Evolutionary conservation across 148 eudicot genomes (phyloP), one percentile per base, ranked within the genome.

Genomic region (Arbutus unedo): DNA sequence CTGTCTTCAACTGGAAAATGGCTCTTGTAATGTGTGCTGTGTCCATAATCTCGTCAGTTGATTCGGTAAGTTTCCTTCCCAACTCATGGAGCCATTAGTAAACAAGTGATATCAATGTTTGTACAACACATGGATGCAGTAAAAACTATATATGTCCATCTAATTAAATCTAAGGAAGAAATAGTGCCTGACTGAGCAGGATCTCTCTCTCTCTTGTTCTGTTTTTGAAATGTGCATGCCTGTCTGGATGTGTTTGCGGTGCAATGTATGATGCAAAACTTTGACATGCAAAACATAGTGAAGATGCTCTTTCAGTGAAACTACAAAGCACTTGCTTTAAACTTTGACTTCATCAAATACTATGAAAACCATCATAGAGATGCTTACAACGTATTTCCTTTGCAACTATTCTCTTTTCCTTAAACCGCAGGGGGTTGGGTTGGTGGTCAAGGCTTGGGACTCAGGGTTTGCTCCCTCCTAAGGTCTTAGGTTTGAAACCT

Each of bases 11-110:
- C 85, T 93, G 95, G 99, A 94, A 93, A 86, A 93, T 93, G 98
- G 97, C 99, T 80, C 92, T 96, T 75, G 92, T 96, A 38, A 96
- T 96, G 99, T 96, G 99, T 86, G 91, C 90, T 81, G 98, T 92
- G 62, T 94, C 99, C 81, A 81, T 94, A 25, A 91, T 96, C 75
- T 91, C 97, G 79, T 91, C 98, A 48, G 95, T 94, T 31, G 99
- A 96, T 87, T 96, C 99, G 18, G 99, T 96, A 83, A 93, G 97
- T 87, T 85, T 74, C 70, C 82, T 44, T 13, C 74, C 83, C 5
- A 8, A 45, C 49, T 62, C 4, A 18, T 54, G 9, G 15, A 51
- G 14, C 77, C 83, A 48, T 72, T 81, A 60, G 13, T 50, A 74
- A 74, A 43, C 82, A 50, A 43, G 43, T 56, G 79, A 18, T 16